Evolutionary conservation across 75 land plant genomes (phyloP).

Genomic region (Pseudotsuga menziesii): DNA sequence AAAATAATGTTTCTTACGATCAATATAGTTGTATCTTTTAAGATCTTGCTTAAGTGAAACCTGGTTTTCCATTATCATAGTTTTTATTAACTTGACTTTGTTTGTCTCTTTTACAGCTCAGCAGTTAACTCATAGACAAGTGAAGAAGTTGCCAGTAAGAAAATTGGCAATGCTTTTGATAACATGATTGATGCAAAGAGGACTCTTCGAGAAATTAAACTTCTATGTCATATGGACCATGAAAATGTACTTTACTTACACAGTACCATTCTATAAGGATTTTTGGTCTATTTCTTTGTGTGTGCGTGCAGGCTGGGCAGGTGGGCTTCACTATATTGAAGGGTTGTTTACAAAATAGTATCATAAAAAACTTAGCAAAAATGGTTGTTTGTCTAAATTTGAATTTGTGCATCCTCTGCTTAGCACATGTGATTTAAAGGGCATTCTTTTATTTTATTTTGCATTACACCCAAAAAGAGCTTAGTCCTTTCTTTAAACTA

Average conservation of each 20-base stretch:
- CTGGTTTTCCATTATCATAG: too few species aligned
- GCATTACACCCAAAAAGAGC: neutral
- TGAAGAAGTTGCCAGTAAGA: conserved; percentile 97
- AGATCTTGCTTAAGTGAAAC: too few species aligned
- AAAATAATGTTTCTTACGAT: too few species aligned
- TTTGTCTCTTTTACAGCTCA: conserved; percentile 53
- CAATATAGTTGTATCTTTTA: too few species aligned
- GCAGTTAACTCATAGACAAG: conserved; percentile 77
- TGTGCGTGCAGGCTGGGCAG: too few species aligned
- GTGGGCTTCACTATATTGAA: too few species aligned
- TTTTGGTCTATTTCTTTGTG: too few species aligned
- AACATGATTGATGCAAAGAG: conserved; percentile 95
- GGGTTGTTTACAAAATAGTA: too few species aligned
- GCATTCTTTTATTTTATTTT: neutral
- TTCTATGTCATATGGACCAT: conserved; percentile 92
- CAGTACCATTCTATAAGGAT: too few species aligned
- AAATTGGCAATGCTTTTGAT: conserved; percentile 94
- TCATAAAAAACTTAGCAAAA: neutral
- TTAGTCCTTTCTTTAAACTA: neutral
- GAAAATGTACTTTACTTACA: conserved; percentile 53
- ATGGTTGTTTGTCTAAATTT: neutral
- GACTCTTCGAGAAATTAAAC: conserved; percentile 91
- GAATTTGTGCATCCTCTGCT: neutral
- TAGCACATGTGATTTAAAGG: neutral
- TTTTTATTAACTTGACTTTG: conserved; percentile 1